Evolutionary conservation across 1,284 basidiomycete species (phyloP).

Genomic region (Cutaneotrichosporon spelunceum): DNA sequence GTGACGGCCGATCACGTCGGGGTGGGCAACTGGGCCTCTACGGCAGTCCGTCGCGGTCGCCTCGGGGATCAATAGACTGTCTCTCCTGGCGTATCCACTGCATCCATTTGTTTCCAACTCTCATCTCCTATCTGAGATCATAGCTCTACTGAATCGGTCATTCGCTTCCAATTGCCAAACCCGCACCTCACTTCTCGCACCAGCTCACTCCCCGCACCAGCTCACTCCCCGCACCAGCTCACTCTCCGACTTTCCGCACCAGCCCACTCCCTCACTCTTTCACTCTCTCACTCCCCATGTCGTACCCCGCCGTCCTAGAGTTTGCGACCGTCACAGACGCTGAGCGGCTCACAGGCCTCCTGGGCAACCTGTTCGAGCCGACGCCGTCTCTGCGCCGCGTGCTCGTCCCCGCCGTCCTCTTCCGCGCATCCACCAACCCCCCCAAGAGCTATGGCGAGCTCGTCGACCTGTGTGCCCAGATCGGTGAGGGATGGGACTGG

Average conservation of each 20-base stretch:
- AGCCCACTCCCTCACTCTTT: neutral
- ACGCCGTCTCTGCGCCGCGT: conserved; percentile 25
- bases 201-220: no score
- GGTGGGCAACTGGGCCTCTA: neutral
- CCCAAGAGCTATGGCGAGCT: conserved; percentile 58
- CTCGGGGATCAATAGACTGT: no score
- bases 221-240: neutral
- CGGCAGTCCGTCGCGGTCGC: neutral
- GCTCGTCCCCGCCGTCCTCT: conserved; percentile 34
- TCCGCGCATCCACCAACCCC: conserved; percentile 15
- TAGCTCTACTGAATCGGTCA: no score
- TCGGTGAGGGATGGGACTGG: conserved; percentile 61
- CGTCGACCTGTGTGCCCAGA: conserved; percentile 60
- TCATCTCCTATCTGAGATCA: neutral
- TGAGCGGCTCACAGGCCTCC: conserved; percentile 23
- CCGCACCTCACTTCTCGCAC: no score
- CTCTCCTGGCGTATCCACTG: neutral
- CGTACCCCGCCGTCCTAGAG: neutral
- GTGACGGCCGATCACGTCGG: neutral
- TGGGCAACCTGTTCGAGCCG: conserved; percentile 39
- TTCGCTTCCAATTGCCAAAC: no score
- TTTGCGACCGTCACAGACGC: neutral
- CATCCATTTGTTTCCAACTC: neutral
- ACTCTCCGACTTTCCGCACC: neutral
- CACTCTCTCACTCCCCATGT: neutral